Conservation (phyloP, 2,329 filamentous ascomycete species). For the Lecanosticta acicola region DNA sequence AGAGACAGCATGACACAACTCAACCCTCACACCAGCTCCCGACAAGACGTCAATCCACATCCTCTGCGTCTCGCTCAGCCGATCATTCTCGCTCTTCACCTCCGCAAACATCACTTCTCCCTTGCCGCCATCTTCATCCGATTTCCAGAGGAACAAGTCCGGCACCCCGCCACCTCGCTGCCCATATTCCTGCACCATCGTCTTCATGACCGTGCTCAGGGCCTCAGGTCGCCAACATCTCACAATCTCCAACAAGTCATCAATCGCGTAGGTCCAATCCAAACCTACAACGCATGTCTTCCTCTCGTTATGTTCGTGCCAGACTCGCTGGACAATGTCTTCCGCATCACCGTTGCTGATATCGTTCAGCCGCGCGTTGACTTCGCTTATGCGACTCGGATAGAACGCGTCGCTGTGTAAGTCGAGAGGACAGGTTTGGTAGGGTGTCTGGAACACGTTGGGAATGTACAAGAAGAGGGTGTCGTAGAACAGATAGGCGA, state of each 20-base stretch:
- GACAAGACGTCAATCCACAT: constrained; percentile 94
- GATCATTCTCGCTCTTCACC: constrained; percentile 66
- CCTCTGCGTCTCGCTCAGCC: constrained; percentile 89
- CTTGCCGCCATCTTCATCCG: constrained; percentile 22
- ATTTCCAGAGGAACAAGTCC: constrained; percentile 83
- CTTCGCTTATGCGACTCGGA: constrained; percentile 75
- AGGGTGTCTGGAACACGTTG: constrained; percentile 94
- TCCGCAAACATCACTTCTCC: constrained; percentile 40
- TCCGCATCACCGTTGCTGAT: constrained; percentile 77
- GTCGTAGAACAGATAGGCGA: constrained; percentile 83
- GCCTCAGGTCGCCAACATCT: constrained; percentile 73
- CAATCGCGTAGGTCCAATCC: constrained; percentile 78
- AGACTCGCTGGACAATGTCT: constrained; percentile 60
- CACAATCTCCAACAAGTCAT: constrained; percentile 74
- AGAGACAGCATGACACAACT: constrained; percentile 65
- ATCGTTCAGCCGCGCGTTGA: constrained; percentile 78
- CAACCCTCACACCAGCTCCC: constrained; percentile 77
- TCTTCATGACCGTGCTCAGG: constrained; percentile 79
- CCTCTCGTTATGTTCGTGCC: constrained; percentile 61
- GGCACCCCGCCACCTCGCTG: constrained; percentile 82
- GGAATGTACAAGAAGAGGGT: constrained; percentile 88
- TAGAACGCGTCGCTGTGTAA: constrained; percentile 92
- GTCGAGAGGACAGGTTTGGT: constrained; percentile 89
- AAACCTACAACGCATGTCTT: constrained; percentile 85
- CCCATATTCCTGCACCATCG: constrained; percentile 91